Conservation (phyloP, 2,329 filamentous ascomycete genomes). For the Clarireedia monteithiana region DNA sequence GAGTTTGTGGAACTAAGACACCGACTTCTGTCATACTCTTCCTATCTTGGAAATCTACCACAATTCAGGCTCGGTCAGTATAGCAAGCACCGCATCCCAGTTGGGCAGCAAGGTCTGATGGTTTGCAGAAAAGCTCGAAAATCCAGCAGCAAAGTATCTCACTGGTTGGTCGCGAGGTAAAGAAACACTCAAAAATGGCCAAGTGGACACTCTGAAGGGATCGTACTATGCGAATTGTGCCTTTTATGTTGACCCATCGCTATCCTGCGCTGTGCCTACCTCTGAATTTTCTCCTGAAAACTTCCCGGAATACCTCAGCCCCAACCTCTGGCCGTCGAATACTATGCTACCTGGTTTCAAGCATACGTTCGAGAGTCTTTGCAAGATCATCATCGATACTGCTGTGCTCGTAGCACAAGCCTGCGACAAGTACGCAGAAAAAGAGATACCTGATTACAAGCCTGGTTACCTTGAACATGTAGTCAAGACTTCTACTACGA, state of each 20-base stretch:
- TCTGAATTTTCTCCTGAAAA: slow-evolving; percentile 48
- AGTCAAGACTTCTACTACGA: slow-evolving; percentile 76
- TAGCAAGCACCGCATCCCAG: background rate
- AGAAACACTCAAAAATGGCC: slow-evolving; percentile 70
- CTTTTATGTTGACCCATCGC: slow-evolving; percentile 59
- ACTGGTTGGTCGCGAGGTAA: slow-evolving; percentile 77
- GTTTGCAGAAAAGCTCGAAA: slow-evolving; percentile 46
- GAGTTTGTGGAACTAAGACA: slow-evolving; percentile 66
- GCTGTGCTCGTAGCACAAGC: slow-evolving; percentile 83
- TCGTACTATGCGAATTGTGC: slow-evolving; percentile 81
- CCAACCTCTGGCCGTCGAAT: slow-evolving; percentile 79
- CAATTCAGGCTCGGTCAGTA: slow-evolving; percentile 58
- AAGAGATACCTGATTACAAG: slow-evolving; percentile 71
- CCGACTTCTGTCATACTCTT: slow-evolving; percentile 75
- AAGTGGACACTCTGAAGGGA: slow-evolving; percentile 73
- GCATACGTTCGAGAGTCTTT: slow-evolving; percentile 64
- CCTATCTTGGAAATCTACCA: slow-evolving; percentile 78
- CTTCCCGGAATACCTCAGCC: slow-evolving; percentile 81
- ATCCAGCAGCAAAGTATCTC: slow-evolving; percentile 53
- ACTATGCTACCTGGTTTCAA: slow-evolving; percentile 68
- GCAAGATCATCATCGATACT: slow-evolving; percentile 78
- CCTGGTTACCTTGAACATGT: slow-evolving; percentile 77
- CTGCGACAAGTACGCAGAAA: slow-evolving; percentile 77
- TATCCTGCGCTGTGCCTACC: slow-evolving; percentile 56
- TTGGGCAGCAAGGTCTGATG: slow-evolving; percentile 10